Conservation (phyloP, 305 asterid species). For the Fraxinus dipetala region DNA sequence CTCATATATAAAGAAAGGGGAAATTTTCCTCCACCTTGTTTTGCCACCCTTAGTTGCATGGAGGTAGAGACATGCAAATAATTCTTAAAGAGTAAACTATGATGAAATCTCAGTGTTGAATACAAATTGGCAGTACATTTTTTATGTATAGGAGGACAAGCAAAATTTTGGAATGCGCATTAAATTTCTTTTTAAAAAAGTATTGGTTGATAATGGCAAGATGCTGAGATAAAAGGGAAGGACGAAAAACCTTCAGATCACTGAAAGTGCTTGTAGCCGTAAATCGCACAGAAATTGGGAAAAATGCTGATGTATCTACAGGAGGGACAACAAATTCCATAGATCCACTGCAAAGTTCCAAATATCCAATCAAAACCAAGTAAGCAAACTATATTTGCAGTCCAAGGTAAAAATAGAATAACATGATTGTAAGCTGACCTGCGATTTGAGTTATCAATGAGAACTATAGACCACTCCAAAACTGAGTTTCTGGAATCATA, state of each 20-base stretch:
- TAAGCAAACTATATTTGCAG: not conserved
- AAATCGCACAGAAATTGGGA: constrained; percentile 75
- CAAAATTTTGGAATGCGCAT: not conserved
- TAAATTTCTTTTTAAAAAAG: not conserved
- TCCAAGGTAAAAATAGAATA: constrained; percentile 5
- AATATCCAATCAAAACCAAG: constrained; percentile 22
- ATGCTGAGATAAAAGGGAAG: constrained; percentile 1
- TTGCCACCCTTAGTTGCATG: not conserved
- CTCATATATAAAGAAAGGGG: not conserved
- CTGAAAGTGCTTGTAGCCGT: constrained; percentile 72
- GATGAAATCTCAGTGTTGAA: not conserved
- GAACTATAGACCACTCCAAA: constrained; percentile 71
- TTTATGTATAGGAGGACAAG: not conserved
- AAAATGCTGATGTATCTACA: constrained; percentile 61
- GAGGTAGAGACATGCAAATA: not conserved
- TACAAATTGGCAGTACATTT: not conserved
- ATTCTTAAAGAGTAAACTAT: not conserved
- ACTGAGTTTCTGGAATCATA: constrained; percentile 65
- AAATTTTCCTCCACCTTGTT: not conserved
- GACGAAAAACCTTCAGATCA: constrained; percentile 58
- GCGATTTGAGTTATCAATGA: constrained; percentile 72
- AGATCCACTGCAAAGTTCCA: constrained; percentile 56
- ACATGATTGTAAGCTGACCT: constrained; percentile 41
- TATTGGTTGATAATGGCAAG: not conserved
- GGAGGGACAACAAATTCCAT: constrained; percentile 86